These are phyloP conservation scores for Salix koriyanagi DNA, from an alignment of 345 rosid genomes.

Conservation along the genomic window DNA sequence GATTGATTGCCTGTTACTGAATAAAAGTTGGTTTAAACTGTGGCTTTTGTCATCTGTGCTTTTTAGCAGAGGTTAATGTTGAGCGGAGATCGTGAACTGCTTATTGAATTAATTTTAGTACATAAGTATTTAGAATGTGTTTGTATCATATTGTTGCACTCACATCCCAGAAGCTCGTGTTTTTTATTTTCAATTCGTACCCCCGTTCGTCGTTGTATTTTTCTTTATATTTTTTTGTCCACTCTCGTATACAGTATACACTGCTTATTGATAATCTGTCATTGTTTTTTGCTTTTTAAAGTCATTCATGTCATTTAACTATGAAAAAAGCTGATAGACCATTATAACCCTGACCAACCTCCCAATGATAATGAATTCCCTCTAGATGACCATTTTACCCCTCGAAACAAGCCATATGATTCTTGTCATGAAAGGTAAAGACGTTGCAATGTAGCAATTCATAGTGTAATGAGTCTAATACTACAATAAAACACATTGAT, in stretches of 20 bases:
- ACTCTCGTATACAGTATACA: background rate
- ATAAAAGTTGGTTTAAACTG: slow-evolving; percentile 17
- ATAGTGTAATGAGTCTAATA: too few species aligned
- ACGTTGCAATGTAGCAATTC: too few species aligned
- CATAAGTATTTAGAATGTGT: slow-evolving; percentile 13
- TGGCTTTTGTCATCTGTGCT: slow-evolving; percentile 20
- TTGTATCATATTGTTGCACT: slow-evolving; percentile 10
- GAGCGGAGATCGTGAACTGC: slow-evolving; percentile 10
- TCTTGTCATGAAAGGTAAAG: too few species aligned
- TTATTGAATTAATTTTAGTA: slow-evolving; percentile 13
- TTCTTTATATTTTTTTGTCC: too few species aligned
- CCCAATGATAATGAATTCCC: too few species aligned
- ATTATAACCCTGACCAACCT: too few species aligned
- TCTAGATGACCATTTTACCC: too few species aligned
- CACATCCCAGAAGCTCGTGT: background rate
- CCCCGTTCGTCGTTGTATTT: background rate
- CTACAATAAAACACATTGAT: too few species aligned
- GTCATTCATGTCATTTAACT: too few species aligned
- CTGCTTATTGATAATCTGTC: background rate
- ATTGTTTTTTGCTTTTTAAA: too few species aligned
- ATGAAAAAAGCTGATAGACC: too few species aligned
- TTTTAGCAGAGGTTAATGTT: slow-evolving; percentile 15
- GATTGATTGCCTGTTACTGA: slow-evolving; percentile 18
- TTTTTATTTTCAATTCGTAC: background rate
- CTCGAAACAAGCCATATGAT: too few species aligned